Evolutionary conservation across 1,284 basidiomycete species (phyloP).

Genomic region (Flammula alnicola): DNA sequence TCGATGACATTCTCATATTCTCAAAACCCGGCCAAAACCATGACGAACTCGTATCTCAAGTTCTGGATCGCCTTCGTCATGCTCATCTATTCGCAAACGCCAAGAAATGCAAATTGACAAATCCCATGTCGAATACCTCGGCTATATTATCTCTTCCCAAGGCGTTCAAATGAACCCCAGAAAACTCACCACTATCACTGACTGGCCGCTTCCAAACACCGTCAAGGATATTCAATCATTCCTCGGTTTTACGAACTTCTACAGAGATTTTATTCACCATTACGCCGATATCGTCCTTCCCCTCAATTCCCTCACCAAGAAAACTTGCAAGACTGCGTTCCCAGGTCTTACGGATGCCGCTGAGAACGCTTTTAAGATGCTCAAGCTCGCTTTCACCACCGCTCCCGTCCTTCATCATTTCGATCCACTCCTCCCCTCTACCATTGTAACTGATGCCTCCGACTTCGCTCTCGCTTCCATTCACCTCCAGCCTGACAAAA

Average conservation of each 20-base stretch:
- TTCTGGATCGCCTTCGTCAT: slow-evolving; percentile 22
- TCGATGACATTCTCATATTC: slow-evolving; percentile 37
- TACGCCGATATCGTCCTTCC: slow-evolving; percentile 17
- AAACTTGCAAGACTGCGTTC: too few species aligned
- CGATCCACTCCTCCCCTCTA: too few species aligned
- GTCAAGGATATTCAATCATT: slow-evolving; percentile 23
- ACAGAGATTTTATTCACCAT: slow-evolving; percentile 19
- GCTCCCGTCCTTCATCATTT: too few species aligned
- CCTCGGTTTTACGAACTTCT: slow-evolving; percentile 27
- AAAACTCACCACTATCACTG: slow-evolving; percentile 28
- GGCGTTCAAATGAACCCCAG: slow-evolving; percentile 31
- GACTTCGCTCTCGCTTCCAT: too few species aligned
- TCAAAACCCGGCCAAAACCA: too few species aligned
- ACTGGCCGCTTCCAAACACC: slow-evolving; percentile 32
- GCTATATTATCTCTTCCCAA: slow-evolving; percentile 28
- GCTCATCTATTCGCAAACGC: slow-evolving; percentile 26
- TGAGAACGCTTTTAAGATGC: too few species aligned
- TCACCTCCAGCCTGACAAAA: too few species aligned
- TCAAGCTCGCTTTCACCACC: too few species aligned
- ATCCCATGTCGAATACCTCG: slow-evolving; percentile 32
- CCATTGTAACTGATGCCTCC: too few species aligned
- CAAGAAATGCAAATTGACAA: slow-evolving; percentile 35
- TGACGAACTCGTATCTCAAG: too few species aligned
- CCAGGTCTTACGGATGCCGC: too few species aligned
- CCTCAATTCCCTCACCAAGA: too few species aligned